Conservation (phyloP, 345 rosid genomes). For the Eucalyptus viminalis region DNA sequence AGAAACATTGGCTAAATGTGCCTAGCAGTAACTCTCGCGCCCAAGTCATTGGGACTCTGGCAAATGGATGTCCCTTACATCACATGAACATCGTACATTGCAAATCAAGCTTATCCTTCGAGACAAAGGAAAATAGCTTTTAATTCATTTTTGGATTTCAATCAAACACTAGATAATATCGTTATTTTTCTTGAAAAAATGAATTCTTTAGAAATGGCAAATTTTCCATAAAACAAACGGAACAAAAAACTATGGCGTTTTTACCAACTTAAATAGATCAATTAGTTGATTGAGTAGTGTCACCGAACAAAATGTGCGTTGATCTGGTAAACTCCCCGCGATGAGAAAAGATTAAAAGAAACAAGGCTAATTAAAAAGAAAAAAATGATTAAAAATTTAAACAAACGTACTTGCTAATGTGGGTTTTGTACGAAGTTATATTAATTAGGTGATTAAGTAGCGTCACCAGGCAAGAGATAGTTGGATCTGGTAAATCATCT, state of each 20-base stretch:
- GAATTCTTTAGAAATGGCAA: neutral
- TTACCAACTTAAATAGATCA: neutral
- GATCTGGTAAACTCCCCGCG: neutral
- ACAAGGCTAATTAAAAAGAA: neutral
- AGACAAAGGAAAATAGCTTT: neutral
- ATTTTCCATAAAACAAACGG: neutral
- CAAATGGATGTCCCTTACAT: neutral
- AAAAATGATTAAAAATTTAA: neutral
- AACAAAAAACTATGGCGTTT: neutral
- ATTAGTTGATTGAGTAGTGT: neutral
- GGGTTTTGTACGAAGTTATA: neutral
- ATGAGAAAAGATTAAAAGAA: neutral
- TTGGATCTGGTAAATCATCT: neutral
- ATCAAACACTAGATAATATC: neutral
- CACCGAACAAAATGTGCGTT: neutral
- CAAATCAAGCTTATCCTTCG: neutral
- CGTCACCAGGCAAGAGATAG: neutral
- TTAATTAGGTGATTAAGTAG: neutral
- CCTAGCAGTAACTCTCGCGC: neutral
- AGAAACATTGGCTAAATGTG: neutral
- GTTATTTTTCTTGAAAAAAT: neutral
- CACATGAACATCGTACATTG: accelerated
- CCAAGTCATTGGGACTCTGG: neutral
- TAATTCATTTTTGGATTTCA: neutral
- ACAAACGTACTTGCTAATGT: neutral